Evolutionary conservation across 768 basidiomycete genomes (phyloP).

Genomic region (Chalciporus pseudorubinellus): DNA sequence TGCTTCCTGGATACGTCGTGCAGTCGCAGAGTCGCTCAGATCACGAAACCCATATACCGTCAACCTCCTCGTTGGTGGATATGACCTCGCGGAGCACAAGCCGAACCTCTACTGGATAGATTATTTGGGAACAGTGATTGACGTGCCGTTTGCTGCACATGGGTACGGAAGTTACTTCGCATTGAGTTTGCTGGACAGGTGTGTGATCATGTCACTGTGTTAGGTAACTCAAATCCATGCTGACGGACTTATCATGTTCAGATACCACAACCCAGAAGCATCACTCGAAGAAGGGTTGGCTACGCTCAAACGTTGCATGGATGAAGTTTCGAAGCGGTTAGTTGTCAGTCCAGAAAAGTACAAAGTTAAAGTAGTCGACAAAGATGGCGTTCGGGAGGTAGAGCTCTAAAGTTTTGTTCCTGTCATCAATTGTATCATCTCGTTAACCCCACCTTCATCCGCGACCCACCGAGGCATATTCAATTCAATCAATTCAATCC

Average conservation of each 20-base stretch:
- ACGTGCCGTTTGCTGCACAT: slow-evolving; percentile 91
- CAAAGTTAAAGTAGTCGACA: slow-evolving; percentile 90
- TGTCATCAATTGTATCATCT: slow-evolving; percentile 5
- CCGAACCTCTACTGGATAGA: slow-evolving; percentile 95
- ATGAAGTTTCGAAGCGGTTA: slow-evolving; percentile 82
- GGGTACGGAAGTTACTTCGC: slow-evolving; percentile 95
- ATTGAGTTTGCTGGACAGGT: slow-evolving; percentile 89
- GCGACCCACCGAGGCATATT: neutral
- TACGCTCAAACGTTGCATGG: slow-evolving; percentile 80
- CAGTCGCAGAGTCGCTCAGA: slow-evolving; percentile 85
- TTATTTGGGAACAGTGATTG: slow-evolving; percentile 86
- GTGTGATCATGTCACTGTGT: slow-evolving; percentile 15
- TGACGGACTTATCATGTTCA: slow-evolving; percentile 26
- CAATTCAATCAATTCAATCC: slow-evolving; percentile 10
- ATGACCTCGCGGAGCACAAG: slow-evolving; percentile 68
- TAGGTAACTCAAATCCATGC: neutral
- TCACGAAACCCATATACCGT: slow-evolving; percentile 87
- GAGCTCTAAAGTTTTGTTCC: slow-evolving; percentile 48
- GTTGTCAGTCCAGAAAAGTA: slow-evolving; percentile 78
- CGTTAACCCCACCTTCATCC: neutral
- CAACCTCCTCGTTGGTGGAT: slow-evolving; percentile 91
- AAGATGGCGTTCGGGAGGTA: slow-evolving; percentile 81
- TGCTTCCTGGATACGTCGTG: slow-evolving; percentile 91
- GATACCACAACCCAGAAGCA: slow-evolving; percentile 90
- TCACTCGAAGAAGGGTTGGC: slow-evolving; percentile 82